These are phyloP conservation scores for Trebouxia gelatinosa DNA, from an alignment of 163 green algal genomes.

Conservation along the genomic window DNA sequence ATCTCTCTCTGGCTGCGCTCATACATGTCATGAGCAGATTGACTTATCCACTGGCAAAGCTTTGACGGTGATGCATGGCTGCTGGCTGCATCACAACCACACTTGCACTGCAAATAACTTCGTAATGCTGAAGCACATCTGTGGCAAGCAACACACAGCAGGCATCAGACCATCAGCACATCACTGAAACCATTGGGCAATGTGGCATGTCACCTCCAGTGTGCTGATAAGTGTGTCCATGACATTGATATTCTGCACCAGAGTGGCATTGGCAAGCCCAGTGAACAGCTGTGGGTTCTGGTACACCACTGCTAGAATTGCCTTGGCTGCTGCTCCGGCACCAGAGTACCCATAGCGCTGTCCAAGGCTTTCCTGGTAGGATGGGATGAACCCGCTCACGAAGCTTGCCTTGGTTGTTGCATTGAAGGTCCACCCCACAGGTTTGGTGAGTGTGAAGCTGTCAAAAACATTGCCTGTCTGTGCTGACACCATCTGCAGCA, in stretches of 20 bases:
- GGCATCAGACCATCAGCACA: not conserved
- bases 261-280: constrained; percentile 3
- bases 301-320: constrained; percentile 11
- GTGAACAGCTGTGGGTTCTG: constrained; percentile 4
- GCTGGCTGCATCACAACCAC: not conserved
- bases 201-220: no score
- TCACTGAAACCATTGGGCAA: not conserved
- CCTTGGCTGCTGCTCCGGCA: not conserved
- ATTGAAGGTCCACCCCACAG: constrained; percentile 30
- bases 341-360: constrained; percentile 23
- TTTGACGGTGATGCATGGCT: not conserved
- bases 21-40: not conserved
- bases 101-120: not conserved
- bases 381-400: constrained; percentile 11
- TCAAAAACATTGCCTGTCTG: constrained; percentile 40
- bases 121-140: not conserved
- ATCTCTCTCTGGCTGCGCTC: no score
- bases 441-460: constrained; percentile 46
- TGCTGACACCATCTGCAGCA: constrained; percentile 34
- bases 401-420: constrained; percentile 5
- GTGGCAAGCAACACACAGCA: not conserved
- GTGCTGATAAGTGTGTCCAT: constrained; percentile 17
- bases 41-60: not conserved
- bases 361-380: not conserved
- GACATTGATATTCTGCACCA: constrained; percentile 30